Evolutionary conservation across 352 stramenopile genomes (phyloP).

Genomic region (Elongisporangium undulatum): DNA sequence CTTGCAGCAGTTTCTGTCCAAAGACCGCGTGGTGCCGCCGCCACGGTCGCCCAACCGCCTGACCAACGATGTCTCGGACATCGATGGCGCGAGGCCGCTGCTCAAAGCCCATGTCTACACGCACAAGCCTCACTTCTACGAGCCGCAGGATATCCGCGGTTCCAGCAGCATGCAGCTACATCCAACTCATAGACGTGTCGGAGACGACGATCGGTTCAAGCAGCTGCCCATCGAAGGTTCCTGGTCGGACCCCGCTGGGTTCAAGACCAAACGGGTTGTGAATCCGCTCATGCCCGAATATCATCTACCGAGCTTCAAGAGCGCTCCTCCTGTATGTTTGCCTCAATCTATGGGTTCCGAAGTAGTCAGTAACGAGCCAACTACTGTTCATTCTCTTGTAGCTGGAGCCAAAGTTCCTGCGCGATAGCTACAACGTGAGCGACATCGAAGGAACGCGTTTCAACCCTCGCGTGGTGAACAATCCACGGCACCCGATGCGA

Average conservation of each 20-base stretch:
- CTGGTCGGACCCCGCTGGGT: conserved; percentile 37
- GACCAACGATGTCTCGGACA: conserved; percentile 71
- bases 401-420: conserved; percentile 54
- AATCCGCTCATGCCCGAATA: conserved; percentile 64
- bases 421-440: conserved; percentile 67
- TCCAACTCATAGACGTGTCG: conserved; percentile 34
- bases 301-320: conserved; percentile 47
- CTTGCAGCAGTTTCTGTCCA: conserved; percentile 41
- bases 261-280: conserved; percentile 58
- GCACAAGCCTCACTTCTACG: conserved; percentile 68
- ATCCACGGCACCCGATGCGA: conserved; percentile 42
- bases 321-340: conserved; percentile 25
- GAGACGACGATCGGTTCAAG: conserved; percentile 57
- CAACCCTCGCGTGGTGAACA: conserved; percentile 30
- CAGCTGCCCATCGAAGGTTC: conserved; percentile 67
- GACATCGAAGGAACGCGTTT: conserved; percentile 67
- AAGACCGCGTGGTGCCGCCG: conserved; percentile 19
- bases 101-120: conserved; percentile 60
- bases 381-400: conserved; percentile 5
- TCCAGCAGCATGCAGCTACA: conserved; percentile 61
- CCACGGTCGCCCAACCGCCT: conserved; percentile 26
- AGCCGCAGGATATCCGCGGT: conserved; percentile 51
- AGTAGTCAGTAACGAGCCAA: neutral
- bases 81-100: conserved; percentile 35
- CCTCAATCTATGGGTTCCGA: neutral